A percentile compares a stretch with the other conserved stretches of the same genome.
These are phyloP conservation scores for Mycena polygramma DNA, from an alignment of 768 basidiomycete species.

Conservation along the genomic window DNA sequence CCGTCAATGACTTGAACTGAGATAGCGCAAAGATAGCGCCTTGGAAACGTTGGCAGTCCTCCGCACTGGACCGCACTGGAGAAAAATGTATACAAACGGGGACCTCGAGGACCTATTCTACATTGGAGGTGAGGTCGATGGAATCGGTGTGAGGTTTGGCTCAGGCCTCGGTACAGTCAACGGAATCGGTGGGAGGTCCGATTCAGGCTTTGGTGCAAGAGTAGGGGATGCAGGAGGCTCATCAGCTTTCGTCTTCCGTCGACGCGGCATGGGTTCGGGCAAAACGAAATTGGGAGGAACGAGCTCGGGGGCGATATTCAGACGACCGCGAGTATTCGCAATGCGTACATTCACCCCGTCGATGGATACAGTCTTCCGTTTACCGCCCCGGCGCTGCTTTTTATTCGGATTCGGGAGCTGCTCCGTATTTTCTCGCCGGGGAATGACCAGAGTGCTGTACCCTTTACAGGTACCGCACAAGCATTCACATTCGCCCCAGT, in stretches of 20 bases:
- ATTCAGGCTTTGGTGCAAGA: neutral
- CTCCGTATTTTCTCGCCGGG: neutral
- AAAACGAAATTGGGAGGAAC: conserved; percentile 14
- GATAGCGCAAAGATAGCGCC: no score
- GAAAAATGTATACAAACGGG: neutral
- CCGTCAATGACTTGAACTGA: no score
- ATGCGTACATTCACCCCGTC: conserved; percentile 22
- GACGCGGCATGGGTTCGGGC: neutral
- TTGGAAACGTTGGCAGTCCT: neutral
- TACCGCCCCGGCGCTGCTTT: conserved; percentile 22
- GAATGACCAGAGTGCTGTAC: conserved; percentile 19
- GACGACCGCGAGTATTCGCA: neutral
- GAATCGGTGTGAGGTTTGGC: neutral
- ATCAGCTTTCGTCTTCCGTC: neutral
- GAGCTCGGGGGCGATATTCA: conserved; percentile 16
- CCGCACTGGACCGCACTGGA: neutral
- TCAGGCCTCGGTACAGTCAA: neutral
- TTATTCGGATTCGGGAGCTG: conserved; percentile 21
- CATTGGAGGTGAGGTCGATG: neutral
- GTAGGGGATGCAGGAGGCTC: neutral
- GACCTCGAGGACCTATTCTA: neutral
- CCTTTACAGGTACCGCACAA: conserved; percentile 22
- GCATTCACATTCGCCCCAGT: conserved; percentile 23
- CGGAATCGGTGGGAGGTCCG: neutral
- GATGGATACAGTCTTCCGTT: conserved; percentile 23